Base-by-base conservation (phyloP, 2,329 filamentous ascomycete genomes). In the Xylaria sp. region DNA sequence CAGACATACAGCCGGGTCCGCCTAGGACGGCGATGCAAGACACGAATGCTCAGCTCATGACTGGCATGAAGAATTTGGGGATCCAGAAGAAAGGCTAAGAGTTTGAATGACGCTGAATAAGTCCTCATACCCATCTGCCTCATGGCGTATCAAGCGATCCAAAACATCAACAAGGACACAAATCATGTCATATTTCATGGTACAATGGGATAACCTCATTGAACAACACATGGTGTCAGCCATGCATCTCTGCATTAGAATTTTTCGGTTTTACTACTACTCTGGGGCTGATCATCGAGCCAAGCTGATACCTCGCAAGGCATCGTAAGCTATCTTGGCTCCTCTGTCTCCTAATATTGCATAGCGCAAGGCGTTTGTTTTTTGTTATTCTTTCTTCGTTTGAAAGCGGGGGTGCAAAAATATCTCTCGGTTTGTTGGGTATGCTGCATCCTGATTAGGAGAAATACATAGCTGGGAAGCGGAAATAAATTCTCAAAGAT, bases 21-120 rank as follows among this genome's bases (percentile, higher is more conserved):
- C 10, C 53, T 4, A 73, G 68, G 18, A 67, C 74, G 1, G 74
- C 76, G 1, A 77, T 82, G 5, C 79, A 83, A 68, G 88, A 90
- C 72, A 64, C 83, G 12, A 80, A 82, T 63, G 88, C 87, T 2
- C 87, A 90, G 77, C 73, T 88, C 32, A 89, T 90, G 63, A 89
- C 87, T 21, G 88, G 88, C 63, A 78, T 90, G 79, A 83, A 84
- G 79, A 82, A 87, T 69, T 77, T 90, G 60, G 81, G 82, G 60
- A 71, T 87, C 42, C 83, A 85, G 66, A 82, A 82, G 73, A 80
- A 79, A 61, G 27, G 18, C 25, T 68, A 21, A 55, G 42, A 55
- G 40, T 8, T 23, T 5, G 18, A 57, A 16, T 21, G 2, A 12
- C 9, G 1, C 8, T 21, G 44, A 44, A 55, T 23, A 53, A 35